Evolutionary conservation across 2,329 filamentous ascomycete genomes (phyloP), one percentile per base, ranked within the genome.

Genomic region (Tolypocladium capitatum): DNA sequence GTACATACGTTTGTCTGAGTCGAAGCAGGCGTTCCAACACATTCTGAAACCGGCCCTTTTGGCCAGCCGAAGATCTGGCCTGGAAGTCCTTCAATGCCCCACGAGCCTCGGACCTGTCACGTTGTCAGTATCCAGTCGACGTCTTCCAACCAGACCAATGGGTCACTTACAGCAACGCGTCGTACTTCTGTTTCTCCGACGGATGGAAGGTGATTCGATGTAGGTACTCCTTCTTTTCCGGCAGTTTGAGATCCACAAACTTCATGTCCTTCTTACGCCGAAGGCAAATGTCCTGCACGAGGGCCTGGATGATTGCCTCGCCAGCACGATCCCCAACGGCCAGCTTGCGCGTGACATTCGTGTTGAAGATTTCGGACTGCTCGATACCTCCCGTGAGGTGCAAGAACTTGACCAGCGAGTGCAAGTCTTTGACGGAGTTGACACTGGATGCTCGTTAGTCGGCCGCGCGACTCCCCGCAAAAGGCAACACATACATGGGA

Each of bases 251-350:
- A 54, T 94, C 86, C 46, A 95, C 77, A 58, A 94, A 94, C 5
- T 75, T 75, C 88, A 95, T 94, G 48, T 91, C 83, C 62, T 95
- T 95, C 63, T 81, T 84, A 34, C 89, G 79, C 34, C 89, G 78
- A 21, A 95, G 71, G 56, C 86, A 92, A 43, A 94, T 75, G 18
- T 84, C 81, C n/a, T 74, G 73, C 80, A 94, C 90, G 41, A 94
- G 72, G 5, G 80, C 75, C 58, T 91, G 84, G 4, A 94, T 72
- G 4, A 91, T 68, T 11, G 74, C 64, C 43, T 80, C 80, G 13
- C 81, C 83, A 32, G 72, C 68, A 1, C 67, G 61, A 16, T 81
- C 73, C 1, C 78, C 79, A 6, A 62, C 47, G 46, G 74, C 75
- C 9, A 94, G 71, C 4, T 84, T 84, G 30, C 85, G 76, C 35